phyloP scores from a whole-genome alignment of 139 green algal species.

The Parachlorella kessleri region DNA sequence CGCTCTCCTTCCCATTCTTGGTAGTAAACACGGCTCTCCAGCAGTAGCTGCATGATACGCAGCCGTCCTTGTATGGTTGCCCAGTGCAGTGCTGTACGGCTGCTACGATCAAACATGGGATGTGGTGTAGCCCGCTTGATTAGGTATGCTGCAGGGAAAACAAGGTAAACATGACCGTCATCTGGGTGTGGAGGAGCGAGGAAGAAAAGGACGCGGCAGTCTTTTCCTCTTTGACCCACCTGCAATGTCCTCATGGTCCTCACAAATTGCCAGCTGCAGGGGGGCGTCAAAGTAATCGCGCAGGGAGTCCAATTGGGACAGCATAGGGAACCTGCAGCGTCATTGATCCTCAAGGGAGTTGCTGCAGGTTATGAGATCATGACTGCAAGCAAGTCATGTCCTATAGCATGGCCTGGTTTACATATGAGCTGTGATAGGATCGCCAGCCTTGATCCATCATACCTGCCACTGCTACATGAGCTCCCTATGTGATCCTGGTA shows the following conservation, averaged over 20 bases:
- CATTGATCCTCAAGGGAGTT: too few relatives aligned
- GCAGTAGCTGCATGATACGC: background rate
- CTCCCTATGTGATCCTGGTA: background rate
- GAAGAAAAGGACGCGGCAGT: background rate
- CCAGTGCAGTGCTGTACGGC: conserved; percentile 3
- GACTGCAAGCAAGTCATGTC: too few relatives aligned
- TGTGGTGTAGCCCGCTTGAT: conserved; percentile 6
- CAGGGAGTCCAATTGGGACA: too few relatives aligned
- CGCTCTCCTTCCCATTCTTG: background rate
- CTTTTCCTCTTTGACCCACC: background rate
- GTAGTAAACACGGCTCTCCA: conserved; percentile 12
- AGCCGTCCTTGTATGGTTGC: background rate
- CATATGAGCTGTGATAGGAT: background rate
- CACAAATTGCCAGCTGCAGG: background rate
- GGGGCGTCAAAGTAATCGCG: too few relatives aligned
- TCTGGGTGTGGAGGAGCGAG: background rate
- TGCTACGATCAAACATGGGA: background rate
- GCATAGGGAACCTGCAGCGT: too few relatives aligned
- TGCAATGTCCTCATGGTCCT: background rate
- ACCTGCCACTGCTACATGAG: background rate
- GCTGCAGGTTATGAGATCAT: too few relatives aligned
- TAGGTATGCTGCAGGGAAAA: background rate
- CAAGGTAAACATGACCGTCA: background rate
- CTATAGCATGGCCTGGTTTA: background rate
- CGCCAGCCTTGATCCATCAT: background rate